Conservation (phyloP, 345 rosid species). For the Zanthoxylum bungeanum region DNA sequence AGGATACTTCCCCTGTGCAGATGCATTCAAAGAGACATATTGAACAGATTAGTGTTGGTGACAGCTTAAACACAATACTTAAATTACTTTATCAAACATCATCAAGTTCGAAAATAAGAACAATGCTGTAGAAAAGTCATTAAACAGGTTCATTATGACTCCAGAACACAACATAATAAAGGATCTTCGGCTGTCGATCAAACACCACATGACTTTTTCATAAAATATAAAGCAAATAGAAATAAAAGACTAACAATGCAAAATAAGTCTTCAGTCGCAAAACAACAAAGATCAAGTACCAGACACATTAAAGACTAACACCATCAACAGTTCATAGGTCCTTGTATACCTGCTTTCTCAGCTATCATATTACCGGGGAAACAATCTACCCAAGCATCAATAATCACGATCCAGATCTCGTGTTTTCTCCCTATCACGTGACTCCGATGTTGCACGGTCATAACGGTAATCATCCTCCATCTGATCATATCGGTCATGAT, state of each 20-base stretch:
- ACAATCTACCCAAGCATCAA: constrained; percentile 27
- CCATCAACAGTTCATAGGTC: not conserved
- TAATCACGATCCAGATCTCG: constrained; percentile 28
- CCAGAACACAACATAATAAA: not conserved
- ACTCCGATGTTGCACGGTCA: constrained; percentile 36
- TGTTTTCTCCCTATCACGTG: constrained; percentile 28
- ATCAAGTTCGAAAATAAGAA: not conserved
- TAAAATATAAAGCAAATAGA: constrained; percentile 6
- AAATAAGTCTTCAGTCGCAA: not conserved
- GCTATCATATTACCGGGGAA: constrained; percentile 25
- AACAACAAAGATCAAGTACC: not conserved
- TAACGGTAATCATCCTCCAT: constrained; percentile 61
- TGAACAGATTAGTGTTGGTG: not conserved
- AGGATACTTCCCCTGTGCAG: not conserved
- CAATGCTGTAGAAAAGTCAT: not conserved
- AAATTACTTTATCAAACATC: not conserved
- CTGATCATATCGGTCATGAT: constrained; percentile 53
- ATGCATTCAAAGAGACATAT: not conserved
- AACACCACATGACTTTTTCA: not conserved
- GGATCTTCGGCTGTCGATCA: not conserved
- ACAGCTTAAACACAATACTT: not conserved
- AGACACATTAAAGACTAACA: not conserved
- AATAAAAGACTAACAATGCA: not conserved
- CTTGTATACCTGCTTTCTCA: not conserved
- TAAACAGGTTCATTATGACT: not conserved